phyloP scores from a whole-genome alignment of 2,329 filamentous ascomycete species.

The Beauveria bassiana region DNA sequence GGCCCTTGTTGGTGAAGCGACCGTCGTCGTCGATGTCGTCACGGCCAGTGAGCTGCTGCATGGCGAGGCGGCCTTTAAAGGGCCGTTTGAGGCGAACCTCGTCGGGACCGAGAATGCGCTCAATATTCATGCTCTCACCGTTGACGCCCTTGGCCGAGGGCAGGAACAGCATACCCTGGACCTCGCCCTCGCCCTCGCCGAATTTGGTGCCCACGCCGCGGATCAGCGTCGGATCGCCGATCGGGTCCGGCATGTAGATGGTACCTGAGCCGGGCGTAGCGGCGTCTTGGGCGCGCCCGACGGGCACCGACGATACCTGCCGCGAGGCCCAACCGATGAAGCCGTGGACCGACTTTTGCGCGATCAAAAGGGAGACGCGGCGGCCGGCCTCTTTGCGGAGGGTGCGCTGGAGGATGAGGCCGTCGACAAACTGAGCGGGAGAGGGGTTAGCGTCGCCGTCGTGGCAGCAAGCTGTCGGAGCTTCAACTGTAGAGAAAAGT shows the following conservation, averaged over 20 bases:
- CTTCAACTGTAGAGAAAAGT: no score
- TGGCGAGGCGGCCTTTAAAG: slow-evolving; percentile 67
- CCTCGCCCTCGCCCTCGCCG: slow-evolving; percentile 59
- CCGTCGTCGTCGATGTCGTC: slow-evolving; percentile 63
- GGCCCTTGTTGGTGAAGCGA: slow-evolving; percentile 47
- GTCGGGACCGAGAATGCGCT: slow-evolving; percentile 69
- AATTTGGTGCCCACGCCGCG: slow-evolving; percentile 78
- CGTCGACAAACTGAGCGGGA: slow-evolving; percentile 74
- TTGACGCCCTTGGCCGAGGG: slow-evolving; percentile 72
- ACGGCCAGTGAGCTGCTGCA: slow-evolving; percentile 75
- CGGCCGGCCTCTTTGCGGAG: slow-evolving; percentile 80
- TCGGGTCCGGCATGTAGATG: slow-evolving; percentile 82
- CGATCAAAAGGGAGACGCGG: slow-evolving; percentile 86
- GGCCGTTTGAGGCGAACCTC: slow-evolving; percentile 82
- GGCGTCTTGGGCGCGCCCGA: slow-evolving; percentile 82
- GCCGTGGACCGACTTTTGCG: slow-evolving; percentile 89
- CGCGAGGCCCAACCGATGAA: slow-evolving; percentile 86
- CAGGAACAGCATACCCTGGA: slow-evolving; percentile 78
- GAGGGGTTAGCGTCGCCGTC: no score
- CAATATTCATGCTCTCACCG: slow-evolving; percentile 75
- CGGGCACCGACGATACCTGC: slow-evolving; percentile 83
- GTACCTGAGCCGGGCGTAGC: slow-evolving; percentile 72
- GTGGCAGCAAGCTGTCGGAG: background rate
- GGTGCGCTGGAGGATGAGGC: slow-evolving; percentile 84
- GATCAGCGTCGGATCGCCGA: slow-evolving; percentile 74